Evolutionary conservation across 345 rosid species (phyloP), one percentile per base, ranked within the genome.

Genomic region (Cardamine chenopodiifolia): DNA sequence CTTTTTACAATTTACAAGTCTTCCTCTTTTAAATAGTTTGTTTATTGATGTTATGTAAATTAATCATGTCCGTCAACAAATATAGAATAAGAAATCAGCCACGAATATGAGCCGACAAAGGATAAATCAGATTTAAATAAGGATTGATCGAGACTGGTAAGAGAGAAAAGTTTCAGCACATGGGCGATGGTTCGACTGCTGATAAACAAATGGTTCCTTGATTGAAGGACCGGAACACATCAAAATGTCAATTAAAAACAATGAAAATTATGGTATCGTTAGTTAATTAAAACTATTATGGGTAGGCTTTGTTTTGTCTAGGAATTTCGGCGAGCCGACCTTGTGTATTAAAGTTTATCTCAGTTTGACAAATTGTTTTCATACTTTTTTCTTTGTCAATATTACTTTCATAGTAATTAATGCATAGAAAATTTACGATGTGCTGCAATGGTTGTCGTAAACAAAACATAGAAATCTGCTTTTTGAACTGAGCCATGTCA

Each of bases 61-160:
- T 52, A 23, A 34, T 19, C 5, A 69, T 76, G 32, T 17, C 57
- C 56, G 49, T 44, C 66, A 55, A 48, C 25, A 61, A 50, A 29
- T 68, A 50, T 13, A 58, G 12, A 25, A 56, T 26, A 47, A 25
- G 15, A 18, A 50, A 60, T 17, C 4, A 50, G 55, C 67, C 56
- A 37, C 62, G 47, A 60, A 68, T 44, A 62, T 54, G 66, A 44
- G 80, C 80, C 80, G 80, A 76, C 75, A 76, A 54, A 45, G 44
- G 53, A 69, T 69, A 76, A 69, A 62, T 70, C 31, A 62, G 59
- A 76, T 34, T 70, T 14, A 34, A 18, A 55, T 14, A 62, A 62
- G 17, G 61, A 44, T 34, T 77, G 45, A 54, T 61, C 20, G 64
- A 69, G 44, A 59, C 45, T 59, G 61, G 67, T 67, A 37, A 59